Evolutionary conservation across 805 yeast genomes (phyloP), one percentile per base, ranked within the genome.

Genomic region (Candida andamanensis): DNA sequence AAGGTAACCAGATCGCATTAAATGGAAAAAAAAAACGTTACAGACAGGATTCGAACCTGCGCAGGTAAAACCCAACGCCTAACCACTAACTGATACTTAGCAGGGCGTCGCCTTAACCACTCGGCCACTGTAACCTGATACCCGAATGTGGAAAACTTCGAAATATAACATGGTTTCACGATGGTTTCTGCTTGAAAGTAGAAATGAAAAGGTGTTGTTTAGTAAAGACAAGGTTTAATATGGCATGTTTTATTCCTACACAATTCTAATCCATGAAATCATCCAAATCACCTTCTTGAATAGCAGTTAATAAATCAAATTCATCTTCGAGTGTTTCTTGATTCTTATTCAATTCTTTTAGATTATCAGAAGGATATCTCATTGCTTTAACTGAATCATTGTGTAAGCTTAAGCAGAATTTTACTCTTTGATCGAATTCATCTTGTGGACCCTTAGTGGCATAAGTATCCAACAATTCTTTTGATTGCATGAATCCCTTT

Each of bases 1-100:
- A 23, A 23, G 13, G 13, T 23, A 23, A 9, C 12, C 13, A 6
- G 13, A 23, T 7, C 13, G 26, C 12, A 13, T 7, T 11, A 25
- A 11, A 4, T 37, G 32, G 58, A 72, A 74, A 74, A 67, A 74
- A 66, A 65, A 59, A 55, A 47, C 95, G 95, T 83, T 84, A 85
- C 94, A 82, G 94, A 85, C 95, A 85, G 94, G 95, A 85, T 85
- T 85, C 95, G 95, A 85, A 85, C 95, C 94, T 85, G 95, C 95
- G 95, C 58, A 62, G 65, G 69, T 56, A 64, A 52, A 54, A 54
- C 69, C 65, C 71, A 64, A 63, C 63, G 57, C 67, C 67, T 60
- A 34, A 39, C 65, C 35, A 45, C 58, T 44, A 41, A 67, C 78
- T 16, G 13, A 12, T 26, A 33, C 17, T 31, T 41, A 80, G 86